These are phyloP conservation scores for Moringa oleifera DNA, from an alignment of 345 rosid species.

Conservation along the genomic window DNA sequence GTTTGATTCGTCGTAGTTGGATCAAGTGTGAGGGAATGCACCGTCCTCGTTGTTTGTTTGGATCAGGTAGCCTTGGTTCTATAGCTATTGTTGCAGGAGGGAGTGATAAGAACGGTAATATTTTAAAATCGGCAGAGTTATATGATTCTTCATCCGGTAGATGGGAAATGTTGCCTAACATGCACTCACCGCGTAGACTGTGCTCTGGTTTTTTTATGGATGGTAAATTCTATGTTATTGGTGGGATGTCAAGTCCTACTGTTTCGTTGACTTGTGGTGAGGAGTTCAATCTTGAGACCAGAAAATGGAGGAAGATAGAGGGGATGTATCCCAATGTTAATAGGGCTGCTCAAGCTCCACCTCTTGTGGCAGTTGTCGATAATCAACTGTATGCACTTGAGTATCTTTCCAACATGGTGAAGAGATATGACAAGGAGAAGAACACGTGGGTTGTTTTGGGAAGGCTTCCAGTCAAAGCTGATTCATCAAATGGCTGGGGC, in stretches of 20 bases:
- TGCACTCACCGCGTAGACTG: conserved; percentile 63
- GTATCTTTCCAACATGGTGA: conserved; percentile 66
- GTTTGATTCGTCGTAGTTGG: conserved; percentile 49
- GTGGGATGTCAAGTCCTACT: conserved; percentile 67
- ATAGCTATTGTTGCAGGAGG: conserved; percentile 76
- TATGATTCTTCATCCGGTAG: conserved; percentile 57
- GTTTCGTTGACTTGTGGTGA: conserved; percentile 63
- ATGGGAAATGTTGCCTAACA: conserved; percentile 66
- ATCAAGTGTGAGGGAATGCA: conserved; percentile 69
- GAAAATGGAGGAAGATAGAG: conserved; percentile 59
- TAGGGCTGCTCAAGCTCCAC: conserved; percentile 82
- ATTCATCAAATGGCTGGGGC: conserved; percentile 82
- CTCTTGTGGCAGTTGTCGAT: conserved; percentile 72
- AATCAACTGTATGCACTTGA: conserved; percentile 69
- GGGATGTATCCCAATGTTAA: conserved; percentile 79
- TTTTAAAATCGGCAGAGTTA: conserved; percentile 59
- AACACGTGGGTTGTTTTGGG: conserved; percentile 72
- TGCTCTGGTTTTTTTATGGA: conserved; percentile 89
- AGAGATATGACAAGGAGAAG: conserved; percentile 55
- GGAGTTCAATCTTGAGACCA: conserved; percentile 57
- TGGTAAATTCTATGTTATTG: conserved; percentile 68
- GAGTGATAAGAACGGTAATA: conserved; percentile 50
- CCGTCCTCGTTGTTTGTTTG: conserved; percentile 70
- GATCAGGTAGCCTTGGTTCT: conserved; percentile 62
- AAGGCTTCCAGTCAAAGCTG: conserved; percentile 72